Conservation (phyloP, 2,329 filamentous ascomycete species). For the Aspergillus quadrilineatus region DNA sequence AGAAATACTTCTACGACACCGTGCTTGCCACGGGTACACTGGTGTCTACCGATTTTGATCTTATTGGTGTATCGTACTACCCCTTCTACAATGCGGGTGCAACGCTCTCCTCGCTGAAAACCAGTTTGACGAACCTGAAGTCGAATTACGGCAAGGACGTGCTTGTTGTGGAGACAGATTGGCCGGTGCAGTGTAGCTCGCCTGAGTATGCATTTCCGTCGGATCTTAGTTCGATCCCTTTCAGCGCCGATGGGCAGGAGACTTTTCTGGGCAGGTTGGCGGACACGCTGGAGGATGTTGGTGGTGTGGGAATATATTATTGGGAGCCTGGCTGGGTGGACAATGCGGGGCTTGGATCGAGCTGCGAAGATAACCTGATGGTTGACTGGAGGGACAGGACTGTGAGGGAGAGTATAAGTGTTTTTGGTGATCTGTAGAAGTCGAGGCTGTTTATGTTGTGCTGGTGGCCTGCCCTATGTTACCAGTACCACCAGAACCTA, state of each 20-base stretch:
- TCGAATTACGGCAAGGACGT: slow-evolving; percentile 64
- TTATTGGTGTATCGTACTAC: slow-evolving; percentile 72
- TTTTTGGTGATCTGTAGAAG: slow-evolving; percentile 52
- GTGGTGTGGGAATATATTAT: slow-evolving; percentile 65
- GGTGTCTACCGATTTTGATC: slow-evolving; percentile 60
- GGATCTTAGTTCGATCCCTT: slow-evolving; percentile 60
- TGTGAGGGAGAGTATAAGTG: slow-evolving; percentile 57
- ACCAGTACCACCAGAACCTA: no score
- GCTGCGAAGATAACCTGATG: slow-evolving; percentile 64
- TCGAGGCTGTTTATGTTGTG: no score
- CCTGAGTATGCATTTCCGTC: slow-evolving; percentile 60
- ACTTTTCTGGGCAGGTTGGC: slow-evolving; percentile 63
- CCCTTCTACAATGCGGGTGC: slow-evolving; percentile 66
- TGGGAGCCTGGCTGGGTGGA: slow-evolving; percentile 73
- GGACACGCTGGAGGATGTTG: slow-evolving; percentile 53
- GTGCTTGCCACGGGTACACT: slow-evolving; percentile 56
- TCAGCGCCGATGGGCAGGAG: slow-evolving; percentile 62
- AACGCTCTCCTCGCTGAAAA: slow-evolving; percentile 58
- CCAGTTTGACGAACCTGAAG: slow-evolving; percentile 59
- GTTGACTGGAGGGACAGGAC: slow-evolving; percentile 54
- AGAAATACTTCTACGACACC: slow-evolving; percentile 64
- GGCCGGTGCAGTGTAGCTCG: slow-evolving; percentile 63
- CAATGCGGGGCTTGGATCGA: slow-evolving; percentile 64
- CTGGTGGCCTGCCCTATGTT: no score
- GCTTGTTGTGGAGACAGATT: slow-evolving; percentile 69